phyloP scores from a whole-genome alignment of 352 stramenopile genomes.

The Pythium dissotocum region DNA sequence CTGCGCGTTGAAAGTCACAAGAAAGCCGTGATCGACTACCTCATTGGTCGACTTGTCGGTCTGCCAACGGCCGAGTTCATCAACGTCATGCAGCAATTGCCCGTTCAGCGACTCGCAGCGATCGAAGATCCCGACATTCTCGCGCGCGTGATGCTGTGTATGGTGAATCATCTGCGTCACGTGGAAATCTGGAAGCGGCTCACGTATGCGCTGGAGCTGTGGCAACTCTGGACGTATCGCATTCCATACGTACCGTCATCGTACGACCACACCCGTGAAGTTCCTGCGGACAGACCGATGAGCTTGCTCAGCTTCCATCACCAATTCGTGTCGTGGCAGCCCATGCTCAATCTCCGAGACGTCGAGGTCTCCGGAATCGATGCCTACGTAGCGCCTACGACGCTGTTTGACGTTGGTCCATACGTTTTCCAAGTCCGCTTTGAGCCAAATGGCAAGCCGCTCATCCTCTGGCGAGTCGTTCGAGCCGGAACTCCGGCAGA shows the following conservation, averaged over 20 bases:
- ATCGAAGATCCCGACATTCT: constrained; percentile 46
- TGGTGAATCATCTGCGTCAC: constrained; percentile 46
- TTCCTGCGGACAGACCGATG: constrained; percentile 16
- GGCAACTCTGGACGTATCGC: constrained; percentile 28
- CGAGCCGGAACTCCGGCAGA: constrained; percentile 11
- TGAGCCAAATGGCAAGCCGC: constrained; percentile 32
- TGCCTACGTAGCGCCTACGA: constrained; percentile 32
- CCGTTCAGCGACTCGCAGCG: constrained; percentile 31
- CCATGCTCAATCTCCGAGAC: constrained; percentile 37
- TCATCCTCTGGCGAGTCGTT: constrained; percentile 56
- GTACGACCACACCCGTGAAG: constrained; percentile 1
- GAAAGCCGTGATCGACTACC: constrained; percentile 31
- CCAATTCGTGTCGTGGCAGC: constrained; percentile 47
- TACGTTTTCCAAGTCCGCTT: constrained; percentile 48
- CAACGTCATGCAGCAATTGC: constrained; percentile 35
- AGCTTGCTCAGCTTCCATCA: constrained; percentile 50
- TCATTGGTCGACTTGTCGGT: constrained; percentile 38
- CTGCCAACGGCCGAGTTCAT: constrained; percentile 29
- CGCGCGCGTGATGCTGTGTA: constrained; percentile 35
- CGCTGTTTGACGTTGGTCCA: constrained; percentile 34
- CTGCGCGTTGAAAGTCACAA: constrained; percentile 28
- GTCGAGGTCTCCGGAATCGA: constrained; percentile 32
- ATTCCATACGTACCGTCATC: constrained; percentile 20
- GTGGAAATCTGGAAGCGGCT: constrained; percentile 56
- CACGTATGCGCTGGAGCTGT: constrained; percentile 38